A percentile compares a stretch with the other conserved stretches of the same genome.
Evolutionary conservation across 805 yeast genomes (phyloP).

Genomic region (Suhomyces sp.): DNA sequence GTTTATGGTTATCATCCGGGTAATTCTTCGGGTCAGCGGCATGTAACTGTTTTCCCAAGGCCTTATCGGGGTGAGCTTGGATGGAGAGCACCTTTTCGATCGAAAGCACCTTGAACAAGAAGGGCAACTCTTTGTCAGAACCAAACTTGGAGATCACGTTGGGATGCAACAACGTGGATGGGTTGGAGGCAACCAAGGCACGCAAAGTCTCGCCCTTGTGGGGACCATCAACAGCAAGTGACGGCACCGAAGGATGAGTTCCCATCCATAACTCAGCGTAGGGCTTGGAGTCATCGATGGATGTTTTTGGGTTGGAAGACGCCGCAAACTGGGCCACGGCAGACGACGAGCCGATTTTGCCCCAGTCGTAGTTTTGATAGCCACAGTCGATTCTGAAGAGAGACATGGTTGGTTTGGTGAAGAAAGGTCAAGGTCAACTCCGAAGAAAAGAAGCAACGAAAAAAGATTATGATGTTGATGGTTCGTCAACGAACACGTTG

Average conservation of each 20-base stretch:
- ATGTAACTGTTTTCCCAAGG: constrained; percentile 73
- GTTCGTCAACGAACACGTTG: too few species aligned
- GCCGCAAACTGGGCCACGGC: constrained; percentile 89
- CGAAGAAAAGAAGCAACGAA: too few species aligned
- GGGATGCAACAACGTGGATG: constrained; percentile 59
- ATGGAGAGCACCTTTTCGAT: constrained; percentile 90
- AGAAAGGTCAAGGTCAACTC: too few species aligned
- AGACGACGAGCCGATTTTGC: constrained; percentile 74
- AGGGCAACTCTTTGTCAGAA: constrained; percentile 73
- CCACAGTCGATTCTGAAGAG: constrained; percentile 53
- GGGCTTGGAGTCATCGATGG: constrained; percentile 72
- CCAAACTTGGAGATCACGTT: constrained; percentile 65
- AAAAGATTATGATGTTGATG: too few species aligned
- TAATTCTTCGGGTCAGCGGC: constrained; percentile 85
- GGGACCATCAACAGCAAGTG: constrained; percentile 48
- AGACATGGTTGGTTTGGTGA: too few species aligned
- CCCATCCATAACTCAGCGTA: constrained; percentile 99
- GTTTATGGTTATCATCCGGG: constrained; percentile 98
- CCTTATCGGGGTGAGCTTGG: constrained; percentile 97
- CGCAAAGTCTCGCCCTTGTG: constrained; percentile 55
- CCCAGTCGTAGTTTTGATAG: constrained; percentile 53
- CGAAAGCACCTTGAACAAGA: constrained; percentile 89
- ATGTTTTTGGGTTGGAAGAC: constrained; percentile 58
- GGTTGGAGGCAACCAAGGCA: constrained; percentile 60
- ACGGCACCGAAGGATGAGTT: constrained; percentile 91